phyloP scores from a whole-genome alignment of 2,329 filamentous ascomycete genomes.

The Hymenoscyphus albidus region DNA sequence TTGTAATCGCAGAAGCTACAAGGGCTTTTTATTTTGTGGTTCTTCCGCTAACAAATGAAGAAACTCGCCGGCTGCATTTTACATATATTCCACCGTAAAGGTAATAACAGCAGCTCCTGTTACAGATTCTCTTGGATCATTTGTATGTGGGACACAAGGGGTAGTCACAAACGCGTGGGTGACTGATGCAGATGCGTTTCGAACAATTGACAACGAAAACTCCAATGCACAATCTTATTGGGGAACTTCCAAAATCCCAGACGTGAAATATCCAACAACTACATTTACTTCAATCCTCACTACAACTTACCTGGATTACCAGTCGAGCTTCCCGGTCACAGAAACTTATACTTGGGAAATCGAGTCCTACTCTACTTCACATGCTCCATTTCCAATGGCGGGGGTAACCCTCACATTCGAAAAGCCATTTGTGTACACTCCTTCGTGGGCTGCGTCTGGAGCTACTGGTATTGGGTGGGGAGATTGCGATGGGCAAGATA shows the following conservation, averaged over 20 bases:
- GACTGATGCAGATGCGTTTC: not conserved
- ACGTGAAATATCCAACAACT: not conserved
- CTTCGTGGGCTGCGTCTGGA: not conserved
- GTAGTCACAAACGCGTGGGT: not conserved
- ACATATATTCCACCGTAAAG: slow-evolving; percentile 16
- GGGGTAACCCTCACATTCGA: slow-evolving; percentile 3
- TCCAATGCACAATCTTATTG: slow-evolving; percentile 4
- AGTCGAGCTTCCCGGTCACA: not conserved
- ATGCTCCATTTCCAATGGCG: not conserved
- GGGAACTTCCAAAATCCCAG: not conserved
- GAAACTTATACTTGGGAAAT: not conserved
- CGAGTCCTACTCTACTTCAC: not conserved
- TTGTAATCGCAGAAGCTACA: not conserved
- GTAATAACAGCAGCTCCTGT: slow-evolving; percentile 15
- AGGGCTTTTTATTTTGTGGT: not conserved
- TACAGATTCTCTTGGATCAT: slow-evolving; percentile 7
- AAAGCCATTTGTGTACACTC: slow-evolving; percentile 3
- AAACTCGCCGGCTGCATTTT: slow-evolving; percentile 17
- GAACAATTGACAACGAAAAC: not conserved
- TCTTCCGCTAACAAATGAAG: not conserved
- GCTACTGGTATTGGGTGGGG: not conserved
- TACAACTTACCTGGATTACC: not conserved
- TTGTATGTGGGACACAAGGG: slow-evolving; percentile 11
- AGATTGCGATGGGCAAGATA: slow-evolving; percentile 2
- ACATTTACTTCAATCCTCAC: not conserved